Percentiles rank a stretch among this genome's conserved stretches.
Evolutionary conservation across 805 yeast species (phyloP).

Genomic region (Metschnikowia anglica): DNA sequence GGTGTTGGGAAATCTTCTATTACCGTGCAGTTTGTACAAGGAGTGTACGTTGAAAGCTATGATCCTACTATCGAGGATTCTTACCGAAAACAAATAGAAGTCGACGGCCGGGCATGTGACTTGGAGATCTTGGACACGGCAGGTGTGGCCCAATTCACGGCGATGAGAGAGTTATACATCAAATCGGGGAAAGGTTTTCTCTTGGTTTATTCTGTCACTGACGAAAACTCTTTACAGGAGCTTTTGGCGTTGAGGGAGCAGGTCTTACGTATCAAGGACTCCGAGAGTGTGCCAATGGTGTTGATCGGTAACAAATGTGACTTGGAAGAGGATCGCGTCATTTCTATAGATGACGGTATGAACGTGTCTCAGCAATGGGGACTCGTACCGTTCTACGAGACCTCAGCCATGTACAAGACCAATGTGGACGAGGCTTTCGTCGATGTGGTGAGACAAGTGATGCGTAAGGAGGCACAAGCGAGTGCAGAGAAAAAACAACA

Average conservation of each 20-base stretch:
- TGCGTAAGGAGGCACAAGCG: constrained; percentile 62
- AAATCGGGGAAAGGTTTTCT: constrained; percentile 80
- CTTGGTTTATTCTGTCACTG: constrained; percentile 59
- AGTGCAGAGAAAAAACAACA: constrained; percentile 47
- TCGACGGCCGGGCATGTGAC: constrained; percentile 84
- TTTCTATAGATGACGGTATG: constrained; percentile 79
- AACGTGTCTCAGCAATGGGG: constrained; percentile 85
- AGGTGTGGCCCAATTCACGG: constrained; percentile 84
- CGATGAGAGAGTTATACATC: constrained; percentile 87
- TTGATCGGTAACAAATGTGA: constrained; percentile 92
- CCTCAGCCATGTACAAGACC: constrained; percentile 86
- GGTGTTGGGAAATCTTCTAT: constrained; percentile 96
- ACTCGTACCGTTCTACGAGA: constrained; percentile 85
- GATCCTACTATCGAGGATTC: constrained; percentile 98
- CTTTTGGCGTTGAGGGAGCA: constrained; percentile 78
- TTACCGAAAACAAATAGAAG: constrained; percentile 81
- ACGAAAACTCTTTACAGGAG: constrained; percentile 69
- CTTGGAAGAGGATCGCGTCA: constrained; percentile 67
- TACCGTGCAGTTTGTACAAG: constrained; percentile 90
- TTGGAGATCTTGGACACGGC: constrained; percentile 69
- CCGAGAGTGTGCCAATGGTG: constrained; percentile 79
- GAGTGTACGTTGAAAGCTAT: constrained; percentile 83
- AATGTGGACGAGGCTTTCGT: constrained; percentile 89
- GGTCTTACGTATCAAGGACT: constrained; percentile 78
- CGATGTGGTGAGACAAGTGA: constrained; percentile 86